Conservation (phyloP, 2,329 filamentous ascomycete genomes). For the Arachnomyces sp. region DNA sequence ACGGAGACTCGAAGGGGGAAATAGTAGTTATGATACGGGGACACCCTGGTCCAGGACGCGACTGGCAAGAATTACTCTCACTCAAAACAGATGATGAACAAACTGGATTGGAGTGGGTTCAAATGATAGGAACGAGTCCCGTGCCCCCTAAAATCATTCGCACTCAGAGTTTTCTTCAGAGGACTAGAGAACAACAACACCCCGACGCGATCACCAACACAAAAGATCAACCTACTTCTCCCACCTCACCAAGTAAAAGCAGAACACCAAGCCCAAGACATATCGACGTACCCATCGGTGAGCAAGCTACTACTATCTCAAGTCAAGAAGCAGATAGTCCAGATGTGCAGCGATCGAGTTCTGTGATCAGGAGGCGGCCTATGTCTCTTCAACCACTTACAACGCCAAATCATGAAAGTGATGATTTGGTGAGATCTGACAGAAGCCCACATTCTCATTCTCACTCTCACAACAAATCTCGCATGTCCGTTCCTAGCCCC, state of each 20-base stretch:
- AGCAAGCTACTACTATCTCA: slow-evolving; percentile 41
- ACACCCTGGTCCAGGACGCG: slow-evolving; percentile 47
- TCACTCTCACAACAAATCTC: slow-evolving; percentile 1
- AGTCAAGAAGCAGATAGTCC: slow-evolving; percentile 35
- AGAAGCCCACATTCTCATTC: neutral
- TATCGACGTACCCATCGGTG: slow-evolving; percentile 55
- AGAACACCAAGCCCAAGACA: slow-evolving; percentile 43
- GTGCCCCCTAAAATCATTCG: slow-evolving; percentile 52
- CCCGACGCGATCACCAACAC: slow-evolving; percentile 12
- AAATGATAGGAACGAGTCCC: slow-evolving; percentile 64
- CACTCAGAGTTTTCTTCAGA: slow-evolving; percentile 44
- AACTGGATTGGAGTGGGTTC: slow-evolving; percentile 75
- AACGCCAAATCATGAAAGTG: too few species aligned
- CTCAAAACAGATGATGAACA: slow-evolving; percentile 68
- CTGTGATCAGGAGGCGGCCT: too few species aligned
- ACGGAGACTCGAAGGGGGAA: slow-evolving; percentile 61
- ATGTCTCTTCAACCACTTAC: too few species aligned
- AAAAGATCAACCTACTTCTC: slow-evolving; percentile 11
- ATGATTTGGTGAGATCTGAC: too few species aligned
- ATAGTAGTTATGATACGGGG: slow-evolving; percentile 84
- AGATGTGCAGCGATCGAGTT: slow-evolving; percentile 1
- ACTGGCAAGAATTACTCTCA: slow-evolving; percentile 81
- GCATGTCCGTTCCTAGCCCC: slow-evolving; percentile 1
- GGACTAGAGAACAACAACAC: slow-evolving; percentile 27
- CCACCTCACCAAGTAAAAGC: slow-evolving; percentile 28